Conservation (phyloP, 2,329 filamentous ascomycete species). For the Alternaria sp. region DNA sequence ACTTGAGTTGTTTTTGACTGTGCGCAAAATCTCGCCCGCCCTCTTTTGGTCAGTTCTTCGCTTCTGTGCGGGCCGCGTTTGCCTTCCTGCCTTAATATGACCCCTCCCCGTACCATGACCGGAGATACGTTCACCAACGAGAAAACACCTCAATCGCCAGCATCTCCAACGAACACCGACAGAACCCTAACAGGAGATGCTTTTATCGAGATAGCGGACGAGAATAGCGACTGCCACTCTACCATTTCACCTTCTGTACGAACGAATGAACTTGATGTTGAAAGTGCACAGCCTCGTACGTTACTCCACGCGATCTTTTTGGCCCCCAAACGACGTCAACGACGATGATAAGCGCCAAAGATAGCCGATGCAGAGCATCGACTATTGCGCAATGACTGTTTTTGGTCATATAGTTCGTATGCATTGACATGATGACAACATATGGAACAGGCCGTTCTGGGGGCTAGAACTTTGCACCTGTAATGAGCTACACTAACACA, state of each 20-base stretch:
- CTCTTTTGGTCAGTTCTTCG: constrained; percentile 16
- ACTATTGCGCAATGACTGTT: neutral
- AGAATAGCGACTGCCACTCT: constrained; percentile 22
- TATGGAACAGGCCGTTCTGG: neutral
- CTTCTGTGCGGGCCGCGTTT: constrained; percentile 14
- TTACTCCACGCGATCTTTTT: constrained; percentile 20
- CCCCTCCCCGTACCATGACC: constrained; percentile 44
- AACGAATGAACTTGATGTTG: constrained; percentile 24
- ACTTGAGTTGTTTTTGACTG: constrained; percentile 22
- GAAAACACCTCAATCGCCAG: constrained; percentile 36
- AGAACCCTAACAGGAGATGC: constrained; percentile 43
- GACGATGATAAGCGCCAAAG: neutral
- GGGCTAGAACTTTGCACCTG: neutral
- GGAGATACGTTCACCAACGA: constrained; percentile 43
- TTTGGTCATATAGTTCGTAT: neutral
- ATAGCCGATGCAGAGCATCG: neutral
- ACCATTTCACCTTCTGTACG: constrained; percentile 18
- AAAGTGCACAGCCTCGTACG: constrained; percentile 47
- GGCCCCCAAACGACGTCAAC: constrained; percentile 23
- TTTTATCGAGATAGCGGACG: constrained; percentile 43
- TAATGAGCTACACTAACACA: constrained; percentile 22
- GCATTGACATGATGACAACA: constrained; percentile 1
- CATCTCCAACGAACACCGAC: constrained; percentile 43
- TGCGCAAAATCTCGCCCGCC: constrained; percentile 15
- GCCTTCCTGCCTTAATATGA: constrained; percentile 28